Base-by-base conservation (phyloP, 768 basidiomycete species). In the Obba rivulosa region DNA sequence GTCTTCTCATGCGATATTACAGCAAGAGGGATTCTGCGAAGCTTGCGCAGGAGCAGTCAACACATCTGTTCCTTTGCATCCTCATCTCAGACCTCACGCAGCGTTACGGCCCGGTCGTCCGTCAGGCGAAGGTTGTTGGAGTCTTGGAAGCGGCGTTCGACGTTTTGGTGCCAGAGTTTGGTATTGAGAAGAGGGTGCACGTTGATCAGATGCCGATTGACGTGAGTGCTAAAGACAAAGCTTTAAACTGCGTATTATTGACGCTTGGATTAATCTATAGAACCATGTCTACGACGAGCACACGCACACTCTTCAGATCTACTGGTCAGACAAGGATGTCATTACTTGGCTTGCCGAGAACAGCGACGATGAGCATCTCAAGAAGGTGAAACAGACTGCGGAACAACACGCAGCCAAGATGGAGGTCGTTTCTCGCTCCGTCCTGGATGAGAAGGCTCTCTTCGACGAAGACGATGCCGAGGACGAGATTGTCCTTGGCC, bases 121-220 rank as follows among this genome's bases (percentile, higher is more conserved):
- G 96, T 52, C 86, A 90, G 64, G 96, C 92, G n/a, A 86, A 83
- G 57, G 95, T 99, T 50, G 87, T 94, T 39, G 87, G 87, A 50
- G 95, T 99, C 25, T 77, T 97, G n/a, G 96, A 99, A 61, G 88
- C 92, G 44, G 96, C 96, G 1, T 98, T 97, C 59, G 96, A 99
- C 61, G 95, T 99, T 23, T 71, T 95, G 25, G 83, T 98, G 11
- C 88, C 92, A 36, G 96, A 98, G 66, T 98, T 98, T 62, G 92
- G 95, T 25, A 97, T 99, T 57, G 96, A 99, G 73, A 99, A 99
- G 74, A 81, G 96, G 34, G 94, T 98, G 2, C 96, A 98, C 60
- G 91, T 94, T 36, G 96, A 98, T 63, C 93, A 98, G 69, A 96
- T 99, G 91, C 95, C 96, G 21, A 91, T 96, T 50, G 92, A 96